Percentiles rank a stretch among this genome's conserved stretches.
These are phyloP conservation scores for Stachybotrys echinatus DNA, from an alignment of 2,329 filamentous ascomycete species.

Conservation along the genomic window DNA sequence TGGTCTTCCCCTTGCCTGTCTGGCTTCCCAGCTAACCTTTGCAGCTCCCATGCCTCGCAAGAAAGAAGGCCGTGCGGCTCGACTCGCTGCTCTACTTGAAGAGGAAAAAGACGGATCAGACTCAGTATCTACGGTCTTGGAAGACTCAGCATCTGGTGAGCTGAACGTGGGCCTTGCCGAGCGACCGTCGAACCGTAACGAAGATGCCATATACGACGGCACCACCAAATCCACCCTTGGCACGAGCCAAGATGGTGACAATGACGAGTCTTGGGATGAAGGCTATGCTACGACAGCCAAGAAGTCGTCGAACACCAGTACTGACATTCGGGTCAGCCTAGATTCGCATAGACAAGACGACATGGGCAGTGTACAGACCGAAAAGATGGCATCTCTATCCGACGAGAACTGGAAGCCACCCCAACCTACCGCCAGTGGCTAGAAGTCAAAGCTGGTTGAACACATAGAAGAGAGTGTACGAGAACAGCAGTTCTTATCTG, in stretches of 20 bases:
- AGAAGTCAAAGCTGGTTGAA: not conserved
- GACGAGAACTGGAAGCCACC: not conserved
- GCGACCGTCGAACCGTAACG: not conserved
- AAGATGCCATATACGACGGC: not conserved
- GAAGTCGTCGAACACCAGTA: not conserved
- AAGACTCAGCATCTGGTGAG: not conserved
- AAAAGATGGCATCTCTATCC: not conserved
- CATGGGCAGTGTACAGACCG: not conserved
- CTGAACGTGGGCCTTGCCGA: not conserved
- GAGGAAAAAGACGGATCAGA: constrained; percentile 29
- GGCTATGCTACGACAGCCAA: not conserved
- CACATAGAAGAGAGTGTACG: not conserved
- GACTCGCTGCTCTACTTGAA: constrained; percentile 47
- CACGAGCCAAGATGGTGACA: not conserved
- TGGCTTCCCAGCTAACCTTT: constrained; percentile 7
- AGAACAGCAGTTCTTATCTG: not conserved
- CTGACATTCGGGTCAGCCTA: not conserved
- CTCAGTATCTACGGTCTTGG: not conserved
- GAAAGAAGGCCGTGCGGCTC: constrained; percentile 50
- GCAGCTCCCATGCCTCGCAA: constrained; percentile 47
- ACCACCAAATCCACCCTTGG: not conserved
- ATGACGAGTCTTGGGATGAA: not conserved
- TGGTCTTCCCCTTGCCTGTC: constrained; percentile 15
- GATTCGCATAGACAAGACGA: not conserved
- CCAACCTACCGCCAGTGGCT: not conserved